phyloP scores from a whole-genome alignment of 1,139 yeast genomes.

The Saccharomyces hybrid region DNA sequence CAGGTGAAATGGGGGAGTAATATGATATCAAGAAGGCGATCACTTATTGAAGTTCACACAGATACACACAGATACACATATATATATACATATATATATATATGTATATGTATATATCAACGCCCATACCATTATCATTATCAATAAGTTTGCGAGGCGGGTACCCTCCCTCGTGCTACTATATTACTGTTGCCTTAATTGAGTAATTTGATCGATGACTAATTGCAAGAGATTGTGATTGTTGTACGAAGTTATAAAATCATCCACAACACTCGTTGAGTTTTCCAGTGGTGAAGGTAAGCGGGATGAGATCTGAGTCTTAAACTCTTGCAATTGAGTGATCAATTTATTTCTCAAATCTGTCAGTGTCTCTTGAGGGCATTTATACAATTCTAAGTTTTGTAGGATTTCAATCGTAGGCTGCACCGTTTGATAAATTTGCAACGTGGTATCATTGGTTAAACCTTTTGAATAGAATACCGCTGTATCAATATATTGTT shows the following conservation, averaged over 20 bases:
- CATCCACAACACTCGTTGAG: background rate
- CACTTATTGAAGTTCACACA: no score
- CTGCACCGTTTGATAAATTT: slow-evolving; percentile 3
- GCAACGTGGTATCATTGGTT: background rate
- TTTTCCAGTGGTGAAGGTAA: background rate
- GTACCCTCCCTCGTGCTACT: background rate
- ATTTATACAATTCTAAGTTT: slow-evolving; percentile 5
- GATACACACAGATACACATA: background rate
- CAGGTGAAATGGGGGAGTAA: background rate
- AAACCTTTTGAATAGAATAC: slow-evolving; percentile 8
- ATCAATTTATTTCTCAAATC: slow-evolving; percentile 3
- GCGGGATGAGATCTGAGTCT: background rate
- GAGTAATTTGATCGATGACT: background rate
- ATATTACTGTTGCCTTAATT: background rate
- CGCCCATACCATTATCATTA: background rate
- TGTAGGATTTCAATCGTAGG: slow-evolving; percentile 4
- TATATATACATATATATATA: background rate
- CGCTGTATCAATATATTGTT: slow-evolving; percentile 4
- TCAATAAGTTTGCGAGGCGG: background rate
- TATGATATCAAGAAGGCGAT: no score
- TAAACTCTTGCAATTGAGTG: background rate
- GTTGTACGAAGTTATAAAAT: background rate
- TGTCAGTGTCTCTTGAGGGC: slow-evolving; percentile 4
- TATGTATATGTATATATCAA: background rate
- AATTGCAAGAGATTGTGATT: background rate